Base-by-base conservation (phyloP, 805 yeast species). In the Debaryomyces maramus region DNA sequence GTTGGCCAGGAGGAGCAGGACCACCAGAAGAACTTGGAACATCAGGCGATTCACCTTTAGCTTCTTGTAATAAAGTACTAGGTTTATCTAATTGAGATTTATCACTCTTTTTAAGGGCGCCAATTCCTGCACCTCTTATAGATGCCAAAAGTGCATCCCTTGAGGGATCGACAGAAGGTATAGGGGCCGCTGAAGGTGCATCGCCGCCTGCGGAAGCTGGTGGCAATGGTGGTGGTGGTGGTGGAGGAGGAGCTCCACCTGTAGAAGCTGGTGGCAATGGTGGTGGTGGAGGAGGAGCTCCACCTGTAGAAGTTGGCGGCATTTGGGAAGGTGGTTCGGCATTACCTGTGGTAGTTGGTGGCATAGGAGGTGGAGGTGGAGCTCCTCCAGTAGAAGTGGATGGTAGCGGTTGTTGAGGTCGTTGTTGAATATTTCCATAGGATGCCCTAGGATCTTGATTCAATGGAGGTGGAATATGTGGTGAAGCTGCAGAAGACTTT, bases 111-210 rank as follows among this genome's bases (percentile, higher is more conserved):
- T 73, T 79, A 49, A 91, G 73, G 5, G 78, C 54, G 0, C 84
- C 83, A 4, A 90, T 27, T 20, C 90, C 88, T 0, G 96, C 82
- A 27, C 83, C 79, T 51, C 96, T 74, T 50, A 91, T 91, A 0
- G 97, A 88, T 0, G 95, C 86, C 44, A 91, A 68, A 30, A 91
- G 71, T 0, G 95, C 95, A 59, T 86, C 95, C 51, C 96, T 71
- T 0, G 82, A 83, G 2, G 69, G 64, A 48, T 75, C 89, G 6
- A 51, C 52, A 2, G 55, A 41, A 6, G 63, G 58, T 2, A 51
- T 29, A 3, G 60, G 45, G 19, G 53, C 55, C 11, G 57, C 35
- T 9, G 32, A 31, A 19, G 26, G 5, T 5, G 37, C 11, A 3
- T 24, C 16, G 16, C 20, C n/a, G 21, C 19, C 8, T 16, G 37